Evolutionary conservation across 108 stramenopile genomes (phyloP), one percentile per base, ranked within the genome.

Genomic region (Aurantiochytrium sp.): DNA sequence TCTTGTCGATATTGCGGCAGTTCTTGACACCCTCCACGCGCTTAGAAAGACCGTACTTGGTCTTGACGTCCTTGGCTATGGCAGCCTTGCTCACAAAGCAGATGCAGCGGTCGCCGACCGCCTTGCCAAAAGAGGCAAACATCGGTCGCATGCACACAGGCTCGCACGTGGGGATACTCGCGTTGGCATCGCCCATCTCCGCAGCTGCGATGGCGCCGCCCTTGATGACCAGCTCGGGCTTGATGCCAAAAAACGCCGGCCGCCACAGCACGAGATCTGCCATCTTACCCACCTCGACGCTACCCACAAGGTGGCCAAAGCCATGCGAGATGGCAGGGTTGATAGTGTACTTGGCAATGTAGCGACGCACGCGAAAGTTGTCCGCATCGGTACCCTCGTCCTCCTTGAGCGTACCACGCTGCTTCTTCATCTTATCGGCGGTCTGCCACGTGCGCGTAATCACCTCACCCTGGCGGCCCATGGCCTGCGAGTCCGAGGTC

Each of bases 121-220:
- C 96, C 47, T 90, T 93, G 60, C 89, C 93, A 5, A 89, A 90
- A 3, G 97, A 97, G 42, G 96, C 97, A 91, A 96, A 99, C 98
- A 98, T 98, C 51, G 97, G 97, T 35, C 98, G 94, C 98, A 99
- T 99, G 73, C 92, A 91, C 44, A 98, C 97, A 19, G 98, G 98
- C 91, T 99, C 96, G 21, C 98, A 98, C 3, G 98, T 99, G 5
- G 98, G 98, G 76, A 99, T 98, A 72, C 92, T 93, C 35, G 97
- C 98, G 88, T 99, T 99, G 60, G 98, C 97, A 92, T 99, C 98
- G 19, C 98, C 98, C 98, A 99, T 99, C 92, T 98, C 97, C 0
- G 96, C 95, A 94, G 95, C 98, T 10, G 97, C 96, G 72, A 97
- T 97, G 19, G 92, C 91, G 12, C 98, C 98, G 8, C 97, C 98